These are phyloP conservation scores for Arthroderma sp. DNA, from an alignment of 2,329 filamentous ascomycete species.

Conservation along the genomic window DNA sequence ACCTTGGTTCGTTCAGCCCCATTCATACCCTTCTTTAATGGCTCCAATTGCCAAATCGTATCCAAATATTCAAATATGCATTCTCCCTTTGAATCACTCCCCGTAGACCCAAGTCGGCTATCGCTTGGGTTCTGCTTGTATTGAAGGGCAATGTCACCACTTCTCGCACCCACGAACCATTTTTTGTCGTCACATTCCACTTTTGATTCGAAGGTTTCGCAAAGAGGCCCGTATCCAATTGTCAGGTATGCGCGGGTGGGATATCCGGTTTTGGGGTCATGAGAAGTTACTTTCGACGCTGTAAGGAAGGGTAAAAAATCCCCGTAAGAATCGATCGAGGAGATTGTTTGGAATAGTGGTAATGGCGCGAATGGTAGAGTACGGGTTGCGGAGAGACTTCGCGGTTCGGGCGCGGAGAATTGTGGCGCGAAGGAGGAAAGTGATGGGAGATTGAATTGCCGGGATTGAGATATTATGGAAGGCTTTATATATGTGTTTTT, in stretches of 20 bases:
- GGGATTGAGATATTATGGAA: constrained; percentile 6
- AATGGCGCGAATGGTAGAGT: constrained; percentile 61
- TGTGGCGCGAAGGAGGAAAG: constrained; percentile 13
- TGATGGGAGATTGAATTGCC: constrained; percentile 12
- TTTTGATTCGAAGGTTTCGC: constrained; percentile 69
- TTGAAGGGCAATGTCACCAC: constrained; percentile 28
- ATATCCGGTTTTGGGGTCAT: constrained; percentile 42
- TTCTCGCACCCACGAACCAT: constrained; percentile 59
- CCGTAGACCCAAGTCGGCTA: neutral
- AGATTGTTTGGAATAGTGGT: constrained; percentile 71
- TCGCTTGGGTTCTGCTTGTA: constrained; percentile 26
- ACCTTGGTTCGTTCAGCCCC: constrained; percentile 52
- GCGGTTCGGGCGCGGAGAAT: constrained; percentile 35
- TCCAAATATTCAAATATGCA: constrained; percentile 43
- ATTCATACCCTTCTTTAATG: constrained; percentile 23
- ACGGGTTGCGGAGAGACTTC: constrained; percentile 60
- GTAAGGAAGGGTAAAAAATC: constrained; percentile 87
- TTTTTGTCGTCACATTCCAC: constrained; percentile 62
- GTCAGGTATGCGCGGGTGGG: constrained; percentile 68
- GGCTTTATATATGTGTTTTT: constrained; percentile 4
- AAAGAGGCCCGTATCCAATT: constrained; percentile 72
- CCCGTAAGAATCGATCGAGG: constrained; percentile 75
- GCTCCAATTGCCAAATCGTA: constrained; percentile 34
- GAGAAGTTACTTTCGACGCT: constrained; percentile 61
- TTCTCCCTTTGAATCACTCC: constrained; percentile 21